phyloP scores from a whole-genome alignment of 495 filamentous ascomycete genomes.

The Neurospora tetraspora region DNA sequence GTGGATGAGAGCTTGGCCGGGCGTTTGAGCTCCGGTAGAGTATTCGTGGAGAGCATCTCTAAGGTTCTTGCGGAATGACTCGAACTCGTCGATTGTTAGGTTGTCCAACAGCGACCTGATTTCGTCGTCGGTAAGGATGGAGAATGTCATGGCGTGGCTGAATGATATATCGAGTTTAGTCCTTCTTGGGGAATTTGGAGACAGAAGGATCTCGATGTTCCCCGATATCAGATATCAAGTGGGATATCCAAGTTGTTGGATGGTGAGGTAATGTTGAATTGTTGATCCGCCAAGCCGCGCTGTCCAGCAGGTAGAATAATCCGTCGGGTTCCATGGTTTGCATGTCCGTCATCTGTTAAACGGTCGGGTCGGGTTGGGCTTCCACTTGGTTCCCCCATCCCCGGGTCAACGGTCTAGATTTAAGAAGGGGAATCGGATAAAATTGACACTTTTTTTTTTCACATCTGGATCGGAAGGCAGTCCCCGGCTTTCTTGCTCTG shows the following conservation, averaged over 20 bases:
- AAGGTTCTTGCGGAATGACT: constrained; percentile 55
- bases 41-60: constrained; percentile 70
- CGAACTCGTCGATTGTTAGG: constrained; percentile 58
- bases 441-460: not conserved
- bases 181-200: not conserved
- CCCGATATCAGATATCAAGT: not conserved
- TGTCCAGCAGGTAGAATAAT: not conserved
- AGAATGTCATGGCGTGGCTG: constrained; percentile 53
- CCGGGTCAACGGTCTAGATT: not conserved
- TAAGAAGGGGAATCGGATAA: not conserved
- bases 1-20: constrained; percentile 38
- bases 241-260: not conserved
- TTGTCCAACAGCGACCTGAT: constrained; percentile 61
- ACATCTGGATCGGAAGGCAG: not conserved
- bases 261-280: not conserved
- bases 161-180: not conserved
- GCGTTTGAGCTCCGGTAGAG: constrained; percentile 54
- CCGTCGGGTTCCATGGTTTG: not conserved
- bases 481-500: not conserved
- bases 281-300: not conserved
- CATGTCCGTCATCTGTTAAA: not conserved
- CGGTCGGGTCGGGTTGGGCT: not conserved
- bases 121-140: constrained; percentile 62
- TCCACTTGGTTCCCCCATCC: not conserved
- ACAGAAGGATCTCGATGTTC: not conserved